phyloP scores from a whole-genome alignment of 2,329 filamentous ascomycete species.

The Verticillium nubilum region DNA sequence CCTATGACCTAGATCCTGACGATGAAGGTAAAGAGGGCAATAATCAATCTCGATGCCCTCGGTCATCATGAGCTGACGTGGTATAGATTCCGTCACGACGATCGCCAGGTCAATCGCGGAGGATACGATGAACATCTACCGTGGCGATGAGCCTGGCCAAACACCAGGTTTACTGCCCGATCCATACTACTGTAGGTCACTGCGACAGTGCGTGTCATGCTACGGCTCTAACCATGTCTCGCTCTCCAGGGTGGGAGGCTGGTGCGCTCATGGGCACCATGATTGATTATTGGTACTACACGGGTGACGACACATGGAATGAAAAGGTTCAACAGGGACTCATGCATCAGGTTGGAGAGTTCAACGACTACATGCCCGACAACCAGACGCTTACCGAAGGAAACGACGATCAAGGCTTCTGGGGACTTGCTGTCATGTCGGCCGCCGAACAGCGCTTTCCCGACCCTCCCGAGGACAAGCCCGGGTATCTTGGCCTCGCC shows the following conservation, averaged over 20 bases:
- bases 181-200: conserved; percentile 49
- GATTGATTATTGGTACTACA: conserved; percentile 83
- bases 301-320: conserved; percentile 68
- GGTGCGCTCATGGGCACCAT: conserved; percentile 67
- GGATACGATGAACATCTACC: conserved; percentile 34
- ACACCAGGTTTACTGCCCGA: conserved; percentile 45
- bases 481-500: conserved; percentile 66
- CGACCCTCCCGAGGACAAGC: conserved; percentile 48
- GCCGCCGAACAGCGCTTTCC: conserved; percentile 66
- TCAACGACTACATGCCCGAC: conserved; percentile 71
- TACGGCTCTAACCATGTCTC: not conserved
- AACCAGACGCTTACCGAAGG: conserved; percentile 65
- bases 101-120: conserved; percentile 43
- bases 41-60: not conserved
- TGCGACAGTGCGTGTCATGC: too few relatives aligned
- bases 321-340: conserved; percentile 61
- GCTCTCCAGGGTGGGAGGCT: conserved; percentile 60
- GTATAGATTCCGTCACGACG: conserved; percentile 44
- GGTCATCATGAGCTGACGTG: not conserved
- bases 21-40: conserved; percentile 26
- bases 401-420: conserved; percentile 73
- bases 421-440: conserved; percentile 65
- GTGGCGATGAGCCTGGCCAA: conserved; percentile 42
- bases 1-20: conserved; percentile 30
- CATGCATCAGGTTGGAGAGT: conserved; percentile 66